Percentiles rank a stretch among this genome's conserved stretches.
Evolutionary conservation across 225 moss, liverwort and hornwort genomes (phyloP).

Genomic region (Straminergon stramineum): DNA sequence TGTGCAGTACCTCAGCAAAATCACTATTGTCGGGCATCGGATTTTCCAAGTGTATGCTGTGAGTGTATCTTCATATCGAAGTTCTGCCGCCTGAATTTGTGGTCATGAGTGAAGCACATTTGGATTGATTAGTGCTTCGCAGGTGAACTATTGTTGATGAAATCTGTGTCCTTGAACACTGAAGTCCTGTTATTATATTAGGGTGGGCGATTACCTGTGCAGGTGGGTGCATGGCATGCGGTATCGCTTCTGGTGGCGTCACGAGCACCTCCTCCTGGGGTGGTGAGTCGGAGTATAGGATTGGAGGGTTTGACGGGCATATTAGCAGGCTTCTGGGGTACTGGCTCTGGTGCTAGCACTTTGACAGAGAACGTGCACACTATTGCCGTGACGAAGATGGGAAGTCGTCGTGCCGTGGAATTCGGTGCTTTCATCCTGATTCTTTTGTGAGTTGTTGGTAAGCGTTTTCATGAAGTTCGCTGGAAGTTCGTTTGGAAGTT

Average conservation of each 20-base stretch:
- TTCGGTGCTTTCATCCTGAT: slow-evolving; percentile 74
- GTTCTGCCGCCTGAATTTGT: background rate
- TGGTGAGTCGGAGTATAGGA: slow-evolving; percentile 84
- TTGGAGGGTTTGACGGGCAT: slow-evolving; percentile 81
- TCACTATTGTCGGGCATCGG: slow-evolving; percentile 69
- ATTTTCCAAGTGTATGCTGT: slow-evolving; percentile 97
- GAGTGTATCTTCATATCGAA: background rate
- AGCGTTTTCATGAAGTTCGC: background rate
- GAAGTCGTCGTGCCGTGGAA: slow-evolving; percentile 81
- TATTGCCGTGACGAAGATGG: slow-evolving; percentile 97
- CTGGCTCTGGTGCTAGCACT: slow-evolving; percentile 75
- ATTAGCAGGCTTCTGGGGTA: slow-evolving; percentile 94
- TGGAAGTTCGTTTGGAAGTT: background rate
- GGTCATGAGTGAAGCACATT: too few species aligned
- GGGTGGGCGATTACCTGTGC: background rate
- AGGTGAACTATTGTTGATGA: background rate
- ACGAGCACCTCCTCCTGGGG: slow-evolving; percentile 81
- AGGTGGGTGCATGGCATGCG: slow-evolving; percentile 93
- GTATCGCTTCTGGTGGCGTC: slow-evolving; percentile 80
- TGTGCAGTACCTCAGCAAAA: slow-evolving; percentile 81
- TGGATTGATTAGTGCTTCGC: background rate
- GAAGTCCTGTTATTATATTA: background rate
- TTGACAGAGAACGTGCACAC: slow-evolving; percentile 98
- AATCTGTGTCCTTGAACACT: background rate
- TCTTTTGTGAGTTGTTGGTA: slow-evolving; percentile 69